Evolutionary conservation across 148 eudicot genomes (phyloP).

Genomic region (Simmondsia chinensis): DNA sequence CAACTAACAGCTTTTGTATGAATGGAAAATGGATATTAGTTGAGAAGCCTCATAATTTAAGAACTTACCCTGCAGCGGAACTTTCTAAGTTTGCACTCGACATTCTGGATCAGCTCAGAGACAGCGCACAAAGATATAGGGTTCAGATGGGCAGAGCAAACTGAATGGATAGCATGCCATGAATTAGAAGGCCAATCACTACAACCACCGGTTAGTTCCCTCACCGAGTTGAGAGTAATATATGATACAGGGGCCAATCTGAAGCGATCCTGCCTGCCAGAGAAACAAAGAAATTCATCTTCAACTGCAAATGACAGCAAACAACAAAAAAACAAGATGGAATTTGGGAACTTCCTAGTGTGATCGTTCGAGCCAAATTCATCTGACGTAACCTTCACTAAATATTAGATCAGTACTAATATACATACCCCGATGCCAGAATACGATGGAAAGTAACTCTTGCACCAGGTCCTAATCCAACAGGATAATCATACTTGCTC

Average conservation of each 20-base stretch:
- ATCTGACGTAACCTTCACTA: too few species aligned
- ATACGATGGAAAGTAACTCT: slow-evolving; percentile 60
- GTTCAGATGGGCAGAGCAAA: slow-evolving; percentile 7
- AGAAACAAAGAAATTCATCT: slow-evolving; percentile 5
- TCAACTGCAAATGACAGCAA: not conserved
- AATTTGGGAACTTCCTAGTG: not conserved
- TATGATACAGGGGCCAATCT: slow-evolving; percentile 63
- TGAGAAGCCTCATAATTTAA: too few species aligned
- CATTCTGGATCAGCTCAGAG: slow-evolving; percentile 22
- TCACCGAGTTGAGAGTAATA: slow-evolving; percentile 40
- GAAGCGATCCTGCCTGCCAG: slow-evolving; percentile 44
- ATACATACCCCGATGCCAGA: slow-evolving; percentile 51
- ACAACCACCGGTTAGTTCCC: slow-evolving; percentile 11
- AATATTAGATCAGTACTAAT: not conserved
- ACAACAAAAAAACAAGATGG: not conserved
- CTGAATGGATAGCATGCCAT: slow-evolving; percentile 14
- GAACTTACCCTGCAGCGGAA: slow-evolving; percentile 58
- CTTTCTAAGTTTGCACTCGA: slow-evolving; percentile 31
- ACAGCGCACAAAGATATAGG: slow-evolving; percentile 25
- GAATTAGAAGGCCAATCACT: slow-evolving; percentile 3
- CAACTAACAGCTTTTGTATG: not conserved
- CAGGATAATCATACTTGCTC: slow-evolving; percentile 39
- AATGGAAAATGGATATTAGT: too few species aligned
- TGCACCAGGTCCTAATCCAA: slow-evolving; percentile 74
- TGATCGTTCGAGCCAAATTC: not conserved